A percentile compares a stretch with the other conserved stretches of the same genome.
Conservation (phyloP, 2,329 filamentous ascomycete species). For the Aspergillus tanneri region DNA sequence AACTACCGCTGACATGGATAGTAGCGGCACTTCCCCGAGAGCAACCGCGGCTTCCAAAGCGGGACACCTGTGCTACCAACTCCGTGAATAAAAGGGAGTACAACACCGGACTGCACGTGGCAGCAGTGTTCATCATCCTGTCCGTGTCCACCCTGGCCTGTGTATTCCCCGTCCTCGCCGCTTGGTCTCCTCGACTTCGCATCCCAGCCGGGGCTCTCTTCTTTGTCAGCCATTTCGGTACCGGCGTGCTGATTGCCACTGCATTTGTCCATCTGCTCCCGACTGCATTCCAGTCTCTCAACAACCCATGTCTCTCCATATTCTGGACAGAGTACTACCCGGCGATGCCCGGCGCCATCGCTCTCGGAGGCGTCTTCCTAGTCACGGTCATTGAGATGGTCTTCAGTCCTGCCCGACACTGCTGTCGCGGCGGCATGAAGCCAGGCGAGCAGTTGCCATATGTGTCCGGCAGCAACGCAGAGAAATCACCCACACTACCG, state of each 20-base stretch:
- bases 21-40: background rate
- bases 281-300: constrained; percentile 56
- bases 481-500: background rate
- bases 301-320: constrained; percentile 53
- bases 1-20: background rate
- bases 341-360: constrained; percentile 51
- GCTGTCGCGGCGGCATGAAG: constrained; percentile 25
- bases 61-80: constrained; percentile 29
- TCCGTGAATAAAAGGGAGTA: constrained; percentile 45
- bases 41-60: constrained; percentile 8
- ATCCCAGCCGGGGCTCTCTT: constrained; percentile 50
- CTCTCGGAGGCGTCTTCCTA: constrained; percentile 46
- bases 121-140: constrained; percentile 64
- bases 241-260: constrained; percentile 80
- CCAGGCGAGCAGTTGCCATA: background rate
- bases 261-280: constrained; percentile 77
- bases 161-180: constrained; percentile 65
- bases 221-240: constrained; percentile 70
- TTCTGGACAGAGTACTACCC: constrained; percentile 50
- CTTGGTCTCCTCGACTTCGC: constrained; percentile 57
- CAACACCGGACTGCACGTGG: constrained; percentile 63
- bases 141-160: constrained; percentile 56
- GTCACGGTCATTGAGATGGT: constrained; percentile 58
- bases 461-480: background rate
- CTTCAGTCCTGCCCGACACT: constrained; percentile 43